Conservation (phyloP, 352 stramenopile species). For the Nothophytophthora sp. region DNA sequence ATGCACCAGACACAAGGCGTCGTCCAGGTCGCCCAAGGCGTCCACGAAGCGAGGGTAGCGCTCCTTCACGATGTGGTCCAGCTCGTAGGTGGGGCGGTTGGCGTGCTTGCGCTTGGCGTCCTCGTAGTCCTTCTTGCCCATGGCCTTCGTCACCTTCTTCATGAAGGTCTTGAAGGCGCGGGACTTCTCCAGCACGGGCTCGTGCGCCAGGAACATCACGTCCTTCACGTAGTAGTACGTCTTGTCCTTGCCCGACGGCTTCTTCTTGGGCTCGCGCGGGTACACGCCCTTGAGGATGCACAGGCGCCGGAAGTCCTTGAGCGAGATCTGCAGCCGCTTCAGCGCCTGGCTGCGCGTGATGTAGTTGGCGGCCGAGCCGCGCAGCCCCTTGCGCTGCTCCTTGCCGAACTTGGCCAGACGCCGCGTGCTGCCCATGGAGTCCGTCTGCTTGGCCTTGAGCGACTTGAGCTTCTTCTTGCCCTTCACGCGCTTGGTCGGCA, state of each 20-base stretch:
- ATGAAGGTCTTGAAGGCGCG: constrained; percentile 98
- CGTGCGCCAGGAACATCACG: constrained; percentile 97
- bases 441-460: constrained; percentile 88
- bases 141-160: constrained; percentile 95
- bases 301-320: constrained; percentile 98
- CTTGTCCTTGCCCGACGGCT: constrained; percentile 95
- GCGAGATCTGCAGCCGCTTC: constrained; percentile 95
- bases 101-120: constrained; percentile 85
- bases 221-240: constrained; percentile 99
- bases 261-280: constrained; percentile 96
- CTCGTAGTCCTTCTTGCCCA: constrained; percentile 84
- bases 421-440: constrained; percentile 83
- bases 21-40: constrained; percentile 98
- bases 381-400: constrained; percentile 85
- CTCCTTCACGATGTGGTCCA: constrained; percentile 99
- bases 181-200: constrained; percentile 99
- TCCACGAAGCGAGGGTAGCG: constrained; percentile 98
- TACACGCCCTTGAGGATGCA: constrained; percentile 99
- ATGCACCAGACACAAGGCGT: constrained; percentile 97
- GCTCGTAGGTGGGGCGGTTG: constrained; percentile 91
- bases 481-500: constrained; percentile 88
- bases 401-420: constrained; percentile 83
- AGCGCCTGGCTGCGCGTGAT: constrained; percentile 95
- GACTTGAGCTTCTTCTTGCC: constrained; percentile 92
- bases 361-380: constrained; percentile 92